Percentiles rank a stretch among this genome's conserved stretches.
These are phyloP conservation scores for Alliaria petiolata DNA, from an alignment of 345 rosid species.

Conservation along the genomic window DNA sequence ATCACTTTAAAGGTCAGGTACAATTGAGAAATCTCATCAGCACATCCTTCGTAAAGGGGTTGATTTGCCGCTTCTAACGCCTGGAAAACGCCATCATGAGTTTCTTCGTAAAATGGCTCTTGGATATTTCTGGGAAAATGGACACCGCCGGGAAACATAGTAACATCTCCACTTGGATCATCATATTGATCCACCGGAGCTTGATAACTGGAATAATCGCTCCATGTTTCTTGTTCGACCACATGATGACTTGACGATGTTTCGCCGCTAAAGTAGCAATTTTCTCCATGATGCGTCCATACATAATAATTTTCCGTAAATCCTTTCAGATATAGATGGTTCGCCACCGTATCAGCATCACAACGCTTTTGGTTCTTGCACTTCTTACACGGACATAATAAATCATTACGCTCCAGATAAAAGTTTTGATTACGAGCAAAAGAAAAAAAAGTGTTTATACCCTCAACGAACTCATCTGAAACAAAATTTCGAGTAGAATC, in stretches of 20 bases:
- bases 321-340: background rate
- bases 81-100: background rate
- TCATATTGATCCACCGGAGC: too few relatives aligned
- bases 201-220: too few relatives aligned
- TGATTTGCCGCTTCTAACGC: background rate
- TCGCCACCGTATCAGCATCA: background rate
- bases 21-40: background rate
- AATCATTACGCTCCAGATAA: background rate
- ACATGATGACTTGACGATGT: too few relatives aligned
- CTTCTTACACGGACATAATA: background rate
- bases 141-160: too few relatives aligned
- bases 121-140: too few relatives aligned
- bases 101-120: too few relatives aligned
- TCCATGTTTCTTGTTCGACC: too few relatives aligned
- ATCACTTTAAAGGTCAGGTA: background rate
- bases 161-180: too few relatives aligned
- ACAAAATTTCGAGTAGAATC: background rate
- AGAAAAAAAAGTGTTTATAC: background rate
- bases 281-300: background rate
- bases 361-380: background rate
- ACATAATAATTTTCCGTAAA: background rate
- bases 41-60: background rate
- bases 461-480: background rate
- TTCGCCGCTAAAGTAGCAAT: too few relatives aligned
- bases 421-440: background rate